Conservation (phyloP, 2,329 filamentous ascomycete genomes). For the Botrytis hyacinthi region DNA sequence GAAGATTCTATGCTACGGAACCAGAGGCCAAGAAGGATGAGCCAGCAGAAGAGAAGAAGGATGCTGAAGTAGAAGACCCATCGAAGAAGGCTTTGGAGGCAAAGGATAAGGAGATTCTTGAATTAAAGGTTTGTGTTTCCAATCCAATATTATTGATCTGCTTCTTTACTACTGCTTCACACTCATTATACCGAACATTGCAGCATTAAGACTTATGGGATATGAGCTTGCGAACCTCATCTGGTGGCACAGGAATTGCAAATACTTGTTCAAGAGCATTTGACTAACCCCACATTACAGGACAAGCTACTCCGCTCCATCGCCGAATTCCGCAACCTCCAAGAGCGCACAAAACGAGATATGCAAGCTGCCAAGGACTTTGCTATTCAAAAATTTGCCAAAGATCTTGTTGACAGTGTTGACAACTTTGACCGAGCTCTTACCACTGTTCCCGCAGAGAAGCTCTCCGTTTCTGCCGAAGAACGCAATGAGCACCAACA, state of each 20-base stretch:
- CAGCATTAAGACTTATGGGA: not conserved
- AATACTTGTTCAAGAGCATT: slow-evolving; percentile 9
- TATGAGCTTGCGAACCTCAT: not conserved
- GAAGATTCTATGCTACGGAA: slow-evolving; percentile 42
- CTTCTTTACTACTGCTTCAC: not conserved
- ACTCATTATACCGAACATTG: too few species aligned
- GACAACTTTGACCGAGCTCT: slow-evolving; percentile 97
- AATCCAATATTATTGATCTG: not conserved
- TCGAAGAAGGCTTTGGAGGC: slow-evolving; percentile 66
- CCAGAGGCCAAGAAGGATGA: slow-evolving; percentile 46
- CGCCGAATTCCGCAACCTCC: slow-evolving; percentile 96
- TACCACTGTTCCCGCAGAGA: slow-evolving; percentile 70
- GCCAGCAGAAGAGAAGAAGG: slow-evolving; percentile 40
- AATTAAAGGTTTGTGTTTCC: slow-evolving; percentile 72
- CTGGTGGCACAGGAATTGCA: not conserved
- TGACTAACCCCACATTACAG: slow-evolving; percentile 48
- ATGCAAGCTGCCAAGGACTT: slow-evolving; percentile 86
- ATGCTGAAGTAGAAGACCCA: slow-evolving; percentile 46
- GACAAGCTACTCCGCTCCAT: slow-evolving; percentile 93
- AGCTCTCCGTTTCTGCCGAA: slow-evolving; percentile 55
- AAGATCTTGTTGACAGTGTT: slow-evolving; percentile 90
- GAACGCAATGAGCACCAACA: slow-evolving; percentile 55
- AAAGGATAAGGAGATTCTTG: slow-evolving; percentile 69
- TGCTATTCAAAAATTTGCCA: slow-evolving; percentile 89
- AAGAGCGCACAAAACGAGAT: slow-evolving; percentile 90